Evolutionary conservation across 768 basidiomycete genomes (phyloP).

Genomic region (Pleurotus sapidus): DNA sequence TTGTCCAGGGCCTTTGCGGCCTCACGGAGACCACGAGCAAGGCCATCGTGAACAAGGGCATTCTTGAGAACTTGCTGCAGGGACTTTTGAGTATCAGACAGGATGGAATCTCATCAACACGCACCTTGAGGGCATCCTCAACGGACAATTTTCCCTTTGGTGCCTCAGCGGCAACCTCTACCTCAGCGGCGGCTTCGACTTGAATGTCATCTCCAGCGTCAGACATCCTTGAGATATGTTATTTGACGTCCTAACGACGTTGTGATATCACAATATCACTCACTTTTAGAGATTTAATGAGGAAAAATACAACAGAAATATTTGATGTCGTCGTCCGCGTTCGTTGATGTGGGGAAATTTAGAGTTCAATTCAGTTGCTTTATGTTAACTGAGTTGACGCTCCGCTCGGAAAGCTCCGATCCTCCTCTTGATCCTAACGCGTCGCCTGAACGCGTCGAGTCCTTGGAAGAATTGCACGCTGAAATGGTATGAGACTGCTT

Average conservation of each 20-base stretch:
- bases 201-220: constrained; percentile 96
- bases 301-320: constrained; percentile 20
- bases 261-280: constrained; percentile 8
- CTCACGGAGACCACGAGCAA: constrained; percentile 97
- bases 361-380: constrained; percentile 40
- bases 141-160: constrained; percentile 96
- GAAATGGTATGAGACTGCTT: too few species aligned
- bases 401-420: constrained; percentile 53
- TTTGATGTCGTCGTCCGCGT: constrained; percentile 90
- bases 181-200: constrained; percentile 70
- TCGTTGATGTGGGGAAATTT: constrained; percentile 83
- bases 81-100: neutral
- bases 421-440: neutral
- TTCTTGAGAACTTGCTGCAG: constrained; percentile 97
- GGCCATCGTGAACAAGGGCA: constrained; percentile 96
- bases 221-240: constrained; percentile 64
- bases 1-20: constrained; percentile 98
- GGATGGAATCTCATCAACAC: constrained; percentile 8
- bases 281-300: constrained; percentile 37
- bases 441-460: neutral
- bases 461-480: too few species aligned
- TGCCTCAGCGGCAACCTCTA: constrained; percentile 83
- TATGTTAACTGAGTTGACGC: constrained; percentile 35
- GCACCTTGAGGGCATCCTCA: constrained; percentile 89
- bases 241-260: constrained; percentile 5